phyloP scores from a whole-genome alignment of 768 basidiomycete genomes.

The Hemileccinum impolitum region DNA sequence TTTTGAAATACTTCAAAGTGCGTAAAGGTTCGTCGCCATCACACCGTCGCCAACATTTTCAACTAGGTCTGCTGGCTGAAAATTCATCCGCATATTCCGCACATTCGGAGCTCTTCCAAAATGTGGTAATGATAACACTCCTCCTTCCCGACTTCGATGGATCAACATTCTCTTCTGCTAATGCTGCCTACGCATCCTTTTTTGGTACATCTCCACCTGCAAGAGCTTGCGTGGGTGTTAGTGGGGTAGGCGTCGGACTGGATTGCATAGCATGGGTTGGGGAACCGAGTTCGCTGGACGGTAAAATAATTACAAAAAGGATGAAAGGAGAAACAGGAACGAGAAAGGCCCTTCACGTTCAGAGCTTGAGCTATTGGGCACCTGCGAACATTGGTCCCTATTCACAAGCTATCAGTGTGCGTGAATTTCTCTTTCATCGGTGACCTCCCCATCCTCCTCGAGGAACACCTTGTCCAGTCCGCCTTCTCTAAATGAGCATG shows the following conservation, averaged over 20 bases:
- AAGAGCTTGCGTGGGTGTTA: constrained; percentile 88
- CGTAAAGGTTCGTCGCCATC: constrained; percentile 1
- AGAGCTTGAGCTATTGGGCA: constrained; percentile 97
- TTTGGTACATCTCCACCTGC: constrained; percentile 93
- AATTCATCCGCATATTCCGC: constrained; percentile 41
- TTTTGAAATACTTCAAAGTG: constrained; percentile 65
- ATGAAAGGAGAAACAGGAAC: constrained; percentile 28
- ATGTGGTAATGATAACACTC: constrained; percentile 67
- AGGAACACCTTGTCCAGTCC: neutral
- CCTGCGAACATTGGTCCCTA: constrained; percentile 99
- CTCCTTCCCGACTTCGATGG: constrained; percentile 74
- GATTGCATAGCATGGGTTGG: constrained; percentile 74
- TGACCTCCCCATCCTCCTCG: neutral
- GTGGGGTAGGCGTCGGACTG: constrained; percentile 57
- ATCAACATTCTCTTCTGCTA: constrained; percentile 65
- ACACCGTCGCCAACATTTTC: neutral
- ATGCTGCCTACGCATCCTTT: constrained; percentile 72
- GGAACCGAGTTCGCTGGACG: constrained; percentile 5
- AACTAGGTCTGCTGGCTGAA: constrained; percentile 49
- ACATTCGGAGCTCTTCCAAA: constrained; percentile 12
- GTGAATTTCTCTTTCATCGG: constrained; percentile 21
- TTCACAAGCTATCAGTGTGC: constrained; percentile 85
- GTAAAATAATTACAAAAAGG: constrained; percentile 11
- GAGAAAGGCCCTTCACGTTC: constrained; percentile 85
- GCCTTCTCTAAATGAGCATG: neutral